These are phyloP conservation scores for Bonia amplexicaulis DNA, from an alignment of 176 grass and related monocot genomes.

Conservation along the genomic window DNA sequence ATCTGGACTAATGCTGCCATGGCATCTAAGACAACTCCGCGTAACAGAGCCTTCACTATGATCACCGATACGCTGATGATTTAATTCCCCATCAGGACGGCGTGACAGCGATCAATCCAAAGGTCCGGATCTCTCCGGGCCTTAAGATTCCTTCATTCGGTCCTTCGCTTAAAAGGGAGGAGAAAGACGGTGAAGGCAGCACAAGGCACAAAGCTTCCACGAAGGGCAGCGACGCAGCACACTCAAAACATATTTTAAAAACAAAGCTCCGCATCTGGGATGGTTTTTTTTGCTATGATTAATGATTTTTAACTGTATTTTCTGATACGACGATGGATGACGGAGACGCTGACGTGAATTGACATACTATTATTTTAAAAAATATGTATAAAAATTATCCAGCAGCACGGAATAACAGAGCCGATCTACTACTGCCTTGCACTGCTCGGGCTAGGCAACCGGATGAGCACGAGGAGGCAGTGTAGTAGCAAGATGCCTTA, in stretches of 20 bases:
- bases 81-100: background rate
- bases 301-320: accelerated
- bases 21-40: background rate
- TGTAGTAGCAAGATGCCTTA: background rate
- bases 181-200: background rate
- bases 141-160: background rate
- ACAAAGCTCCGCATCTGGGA: no score
- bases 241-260: background rate
- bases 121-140: no score
- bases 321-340: no score
- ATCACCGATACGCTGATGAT: background rate
- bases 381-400: no score
- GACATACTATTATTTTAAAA: no score
- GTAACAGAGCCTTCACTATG: background rate
- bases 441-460: background rate
- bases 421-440: background rate
- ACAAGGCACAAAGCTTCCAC: background rate
- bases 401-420: no score
- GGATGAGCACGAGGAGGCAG: background rate
- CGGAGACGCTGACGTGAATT: accelerated
- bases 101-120: background rate
- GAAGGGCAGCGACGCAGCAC: background rate
- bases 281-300: no score
- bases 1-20: background rate
- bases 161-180: constrained; percentile 29